A percentile compares a stretch with the other conserved stretches of the same genome.
phyloP scores from a whole-genome alignment of 2,329 filamentous ascomycete species.

The Xylaria sp. region DNA sequence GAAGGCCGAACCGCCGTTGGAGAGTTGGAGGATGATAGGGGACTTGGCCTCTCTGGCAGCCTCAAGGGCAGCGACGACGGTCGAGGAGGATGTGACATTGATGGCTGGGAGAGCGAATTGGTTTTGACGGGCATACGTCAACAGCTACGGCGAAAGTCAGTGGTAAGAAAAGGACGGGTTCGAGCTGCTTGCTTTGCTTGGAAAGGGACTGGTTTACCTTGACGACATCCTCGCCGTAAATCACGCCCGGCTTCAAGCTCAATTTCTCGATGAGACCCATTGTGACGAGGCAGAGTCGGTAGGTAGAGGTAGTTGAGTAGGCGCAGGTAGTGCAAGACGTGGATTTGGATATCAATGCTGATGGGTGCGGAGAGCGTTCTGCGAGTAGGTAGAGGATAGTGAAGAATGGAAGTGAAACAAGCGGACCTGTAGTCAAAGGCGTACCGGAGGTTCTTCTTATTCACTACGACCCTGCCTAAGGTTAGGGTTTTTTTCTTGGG shows the following conservation, averaged over 20 bases:
- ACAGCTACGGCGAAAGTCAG: constrained; percentile 41
- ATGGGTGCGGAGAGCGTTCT: too few relatives aligned
- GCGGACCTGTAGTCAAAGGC: too few relatives aligned
- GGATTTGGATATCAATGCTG: too few relatives aligned
- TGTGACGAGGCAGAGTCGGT: constrained; percentile 2
- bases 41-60: constrained; percentile 90
- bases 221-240: constrained; percentile 57
- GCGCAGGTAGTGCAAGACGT: too few relatives aligned
- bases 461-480: not conserved
- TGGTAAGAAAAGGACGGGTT: not conserved
- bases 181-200: not conserved
- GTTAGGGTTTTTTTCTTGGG: not conserved
- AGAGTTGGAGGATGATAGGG: constrained; percentile 91
- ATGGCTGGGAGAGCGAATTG: constrained; percentile 87
- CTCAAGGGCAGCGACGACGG: constrained; percentile 84
- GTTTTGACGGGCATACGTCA: constrained; percentile 87
- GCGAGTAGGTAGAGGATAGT: too few relatives aligned
- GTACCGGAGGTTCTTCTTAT: too few relatives aligned
- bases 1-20: constrained; percentile 91
- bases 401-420: too few relatives aligned
- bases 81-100: constrained; percentile 93
- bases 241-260: constrained; percentile 56
- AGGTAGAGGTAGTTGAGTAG: too few relatives aligned
- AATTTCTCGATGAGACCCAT: constrained; percentile 39
- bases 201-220: constrained; percentile 48